Conservation (phyloP, 139 green algal species). For the Edaphochlamys debaryana region DNA sequence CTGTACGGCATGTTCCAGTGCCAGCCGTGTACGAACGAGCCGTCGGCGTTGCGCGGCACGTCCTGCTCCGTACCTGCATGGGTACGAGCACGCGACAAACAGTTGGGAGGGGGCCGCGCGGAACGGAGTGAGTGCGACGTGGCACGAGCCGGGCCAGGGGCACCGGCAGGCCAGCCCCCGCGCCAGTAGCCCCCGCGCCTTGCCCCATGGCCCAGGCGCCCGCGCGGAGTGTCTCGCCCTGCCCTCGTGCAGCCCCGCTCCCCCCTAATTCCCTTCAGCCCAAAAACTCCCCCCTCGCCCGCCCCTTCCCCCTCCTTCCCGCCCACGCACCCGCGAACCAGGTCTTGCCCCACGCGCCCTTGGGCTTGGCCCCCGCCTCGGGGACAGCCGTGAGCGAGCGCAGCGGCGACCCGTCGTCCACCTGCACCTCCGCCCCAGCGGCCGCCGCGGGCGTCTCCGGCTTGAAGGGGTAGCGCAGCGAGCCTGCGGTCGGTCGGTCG, state of each 20-base stretch:
- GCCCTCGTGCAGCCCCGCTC: neutral
- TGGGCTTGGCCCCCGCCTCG: slow-evolving; percentile 5
- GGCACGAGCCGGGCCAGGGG: neutral
- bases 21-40: slow-evolving; percentile 54
- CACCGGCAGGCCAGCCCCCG: neutral
- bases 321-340: slow-evolving; percentile 60
- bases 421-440: too few species aligned
- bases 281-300: too few species aligned
- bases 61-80: slow-evolving; percentile 53
- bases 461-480: slow-evolving; percentile 63
- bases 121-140: too few species aligned
- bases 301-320: too few species aligned
- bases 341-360: slow-evolving; percentile 48
- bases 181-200: too few species aligned
- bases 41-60: slow-evolving; percentile 45
- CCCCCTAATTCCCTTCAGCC: too few species aligned
- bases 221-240: too few species aligned
- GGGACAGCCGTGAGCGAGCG: neutral
- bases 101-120: too few species aligned
- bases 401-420: too few species aligned
- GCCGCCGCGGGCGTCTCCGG: neutral
- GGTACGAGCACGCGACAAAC: too few species aligned
- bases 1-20: slow-evolving; percentile 72
- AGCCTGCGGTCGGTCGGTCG: too few species aligned
- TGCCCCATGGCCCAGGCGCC: too few species aligned